These are phyloP conservation scores for Syncephalastrum monosporum DNA, from an alignment of 371 early-diverging fungal genomes.

Conservation along the genomic window DNA sequence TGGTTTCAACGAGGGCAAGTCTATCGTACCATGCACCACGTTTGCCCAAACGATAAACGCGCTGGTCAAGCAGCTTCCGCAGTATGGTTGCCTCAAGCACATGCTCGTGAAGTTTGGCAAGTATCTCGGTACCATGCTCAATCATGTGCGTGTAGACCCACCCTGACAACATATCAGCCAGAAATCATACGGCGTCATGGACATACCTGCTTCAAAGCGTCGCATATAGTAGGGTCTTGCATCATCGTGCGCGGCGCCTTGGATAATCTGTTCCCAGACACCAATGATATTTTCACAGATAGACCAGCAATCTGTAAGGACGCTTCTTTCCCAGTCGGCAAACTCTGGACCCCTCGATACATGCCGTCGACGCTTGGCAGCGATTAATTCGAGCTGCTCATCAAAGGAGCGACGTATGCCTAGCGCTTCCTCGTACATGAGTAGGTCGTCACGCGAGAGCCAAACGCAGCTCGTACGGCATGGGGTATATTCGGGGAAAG, in stretches of 20 bases:
- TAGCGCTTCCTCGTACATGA: conserved; percentile 59
- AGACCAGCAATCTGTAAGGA: conserved; percentile 19
- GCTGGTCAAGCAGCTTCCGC: conserved; percentile 59
- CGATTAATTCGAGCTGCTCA: conserved; percentile 20
- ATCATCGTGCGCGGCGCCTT: conserved; percentile 15
- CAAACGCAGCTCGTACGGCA: conserved; percentile 56
- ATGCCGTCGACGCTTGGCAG: conserved; percentile 15
- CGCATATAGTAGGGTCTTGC: conserved; percentile 38
- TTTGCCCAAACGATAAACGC: conserved; percentile 51
- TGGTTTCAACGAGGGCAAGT: conserved; percentile 59
- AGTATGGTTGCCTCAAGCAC: conserved; percentile 57
- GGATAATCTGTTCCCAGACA: conserved; percentile 41
- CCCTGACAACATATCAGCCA: conserved; percentile 34
- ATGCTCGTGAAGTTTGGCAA: conserved; percentile 62
- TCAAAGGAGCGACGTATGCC: conserved; percentile 31
- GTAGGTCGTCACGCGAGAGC: conserved; percentile 45
- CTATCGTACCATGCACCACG: conserved; percentile 77
- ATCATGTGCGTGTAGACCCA: conserved; percentile 65
- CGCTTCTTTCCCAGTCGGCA: not conserved
- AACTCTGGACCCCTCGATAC: conserved; percentile 12
- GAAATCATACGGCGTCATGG: no score
- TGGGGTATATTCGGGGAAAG: conserved; percentile 55
- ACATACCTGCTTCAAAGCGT: conserved; percentile 54
- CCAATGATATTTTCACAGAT: conserved; percentile 42
- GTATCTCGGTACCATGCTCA: conserved; percentile 51